Conservation (phyloP, 2,329 filamentous ascomycete genomes). For the Gaeumannomyces sp. region DNA sequence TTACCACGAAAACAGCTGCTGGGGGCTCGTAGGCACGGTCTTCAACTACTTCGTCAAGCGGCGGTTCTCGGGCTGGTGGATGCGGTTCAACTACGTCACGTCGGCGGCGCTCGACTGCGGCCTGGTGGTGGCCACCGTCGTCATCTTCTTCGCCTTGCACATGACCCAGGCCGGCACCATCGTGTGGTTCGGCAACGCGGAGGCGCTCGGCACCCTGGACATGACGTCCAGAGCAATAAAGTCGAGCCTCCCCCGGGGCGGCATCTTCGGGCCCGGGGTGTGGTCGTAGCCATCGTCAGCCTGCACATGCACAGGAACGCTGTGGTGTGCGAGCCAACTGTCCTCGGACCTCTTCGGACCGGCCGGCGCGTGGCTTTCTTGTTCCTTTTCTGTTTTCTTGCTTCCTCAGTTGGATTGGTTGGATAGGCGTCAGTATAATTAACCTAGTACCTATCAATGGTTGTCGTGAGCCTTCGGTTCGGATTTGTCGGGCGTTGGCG, state of each 20-base stretch:
- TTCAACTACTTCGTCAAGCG: constrained; percentile 65
- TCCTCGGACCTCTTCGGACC: background rate
- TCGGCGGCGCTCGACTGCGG: constrained; percentile 66
- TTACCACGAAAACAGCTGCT: constrained; percentile 32
- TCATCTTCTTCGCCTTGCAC: constrained; percentile 65
- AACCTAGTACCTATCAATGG: too few species aligned
- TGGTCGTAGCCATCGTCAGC: background rate
- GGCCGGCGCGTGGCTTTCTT: background rate
- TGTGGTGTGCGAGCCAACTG: background rate
- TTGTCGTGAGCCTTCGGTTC: too few species aligned
- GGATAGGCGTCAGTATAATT: too few species aligned
- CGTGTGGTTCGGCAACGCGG: constrained; percentile 55
- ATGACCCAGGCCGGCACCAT: constrained; percentile 50
- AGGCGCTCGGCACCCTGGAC: constrained; percentile 6
- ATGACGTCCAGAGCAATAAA: background rate
- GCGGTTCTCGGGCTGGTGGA: constrained; percentile 65
- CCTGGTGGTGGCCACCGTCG: constrained; percentile 57
- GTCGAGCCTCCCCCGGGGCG: background rate
- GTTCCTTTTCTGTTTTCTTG: background rate
- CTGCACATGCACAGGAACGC: background rate
- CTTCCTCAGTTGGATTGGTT: background rate
- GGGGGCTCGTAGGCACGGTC: constrained; percentile 59
- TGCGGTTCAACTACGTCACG: constrained; percentile 71
- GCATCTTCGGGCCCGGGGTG: background rate
- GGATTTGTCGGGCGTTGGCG: background rate